Evolutionary conservation across 2,329 filamentous ascomycete genomes (phyloP).

Genomic region (Thermomyces lanuginosus): DNA sequence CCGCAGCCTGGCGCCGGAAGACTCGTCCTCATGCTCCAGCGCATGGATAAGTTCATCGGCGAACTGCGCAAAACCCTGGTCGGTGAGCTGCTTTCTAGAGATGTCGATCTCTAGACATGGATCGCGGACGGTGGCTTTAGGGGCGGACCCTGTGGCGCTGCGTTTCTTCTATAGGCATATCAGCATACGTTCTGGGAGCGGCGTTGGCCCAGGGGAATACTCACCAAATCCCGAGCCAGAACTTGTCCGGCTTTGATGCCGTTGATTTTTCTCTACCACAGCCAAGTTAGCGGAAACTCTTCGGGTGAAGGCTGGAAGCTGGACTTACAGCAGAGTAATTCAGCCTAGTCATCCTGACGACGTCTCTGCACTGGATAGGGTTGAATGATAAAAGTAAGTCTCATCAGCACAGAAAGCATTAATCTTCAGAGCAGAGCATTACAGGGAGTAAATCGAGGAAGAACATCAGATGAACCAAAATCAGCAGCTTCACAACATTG

Average conservation of each 20-base stretch:
- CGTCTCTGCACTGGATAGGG: no score
- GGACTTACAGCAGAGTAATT: conserved; percentile 24
- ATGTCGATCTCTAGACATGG: conserved; percentile 30
- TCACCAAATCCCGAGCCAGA: conserved; percentile 30
- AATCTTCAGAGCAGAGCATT: no score
- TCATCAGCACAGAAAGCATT: no score
- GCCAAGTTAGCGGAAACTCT: background rate
- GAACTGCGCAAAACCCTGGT: conserved; percentile 29
- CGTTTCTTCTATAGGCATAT: conserved; percentile 17
- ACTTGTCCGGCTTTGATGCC: conserved; percentile 31
- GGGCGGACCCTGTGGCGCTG: conserved; percentile 15
- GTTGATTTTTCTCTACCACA: conserved; percentile 26
- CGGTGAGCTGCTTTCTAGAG: conserved; percentile 29
- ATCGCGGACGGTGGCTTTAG: conserved; percentile 16
- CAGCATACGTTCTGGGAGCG: conserved; percentile 2
- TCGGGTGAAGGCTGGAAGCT: background rate
- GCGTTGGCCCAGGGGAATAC: conserved; percentile 1
- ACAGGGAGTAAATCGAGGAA: no score
- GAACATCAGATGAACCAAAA: no score
- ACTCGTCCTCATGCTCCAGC: conserved; percentile 18
- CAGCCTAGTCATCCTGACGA: conserved; percentile 24
- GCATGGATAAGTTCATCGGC: conserved; percentile 27
- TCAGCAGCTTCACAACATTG: no score
- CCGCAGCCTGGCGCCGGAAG: conserved; percentile 16
- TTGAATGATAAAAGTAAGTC: no score